Evolutionary conservation across 129 eudicot genomes (phyloP).

Genomic region (Flaveria robusta): DNA sequence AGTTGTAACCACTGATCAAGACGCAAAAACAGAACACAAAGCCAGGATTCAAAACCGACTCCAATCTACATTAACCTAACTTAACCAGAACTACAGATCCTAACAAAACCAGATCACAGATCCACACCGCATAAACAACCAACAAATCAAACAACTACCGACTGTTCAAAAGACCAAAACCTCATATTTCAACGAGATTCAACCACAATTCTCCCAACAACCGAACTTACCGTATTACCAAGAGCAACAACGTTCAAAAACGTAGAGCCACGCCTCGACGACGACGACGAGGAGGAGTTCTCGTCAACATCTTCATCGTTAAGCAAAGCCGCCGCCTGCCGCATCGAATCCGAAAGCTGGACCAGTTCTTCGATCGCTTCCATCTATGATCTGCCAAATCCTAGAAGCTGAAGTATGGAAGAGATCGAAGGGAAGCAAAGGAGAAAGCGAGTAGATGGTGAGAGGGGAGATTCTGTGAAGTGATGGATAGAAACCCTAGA

Average conservation of each 20-base stretch:
- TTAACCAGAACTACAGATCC: conserved; percentile 12
- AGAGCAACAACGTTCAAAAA: conserved; percentile 94
- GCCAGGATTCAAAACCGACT: conserved; percentile 5
- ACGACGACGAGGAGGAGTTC: conserved; percentile 31
- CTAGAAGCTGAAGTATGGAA: conserved; percentile 7
- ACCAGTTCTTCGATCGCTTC: conserved; percentile 94
- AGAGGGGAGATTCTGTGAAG: not conserved
- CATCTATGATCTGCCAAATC: conserved; percentile 43
- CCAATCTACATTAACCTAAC: conserved; percentile 17
- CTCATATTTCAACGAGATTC: conserved; percentile 6
- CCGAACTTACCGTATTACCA: conserved; percentile 79
- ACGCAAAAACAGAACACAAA: conserved; percentile 9
- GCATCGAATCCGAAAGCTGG: conserved; percentile 89
- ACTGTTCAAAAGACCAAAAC: not conserved
- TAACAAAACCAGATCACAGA: conserved; percentile 35
- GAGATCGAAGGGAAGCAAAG: conserved; percentile 31
- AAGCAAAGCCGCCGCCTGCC: conserved; percentile 87
- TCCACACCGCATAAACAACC: conserved; percentile 23
- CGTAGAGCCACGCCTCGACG: conserved; percentile 65
- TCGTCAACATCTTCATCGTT: conserved; percentile 95
- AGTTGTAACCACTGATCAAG: conserved; percentile 9
- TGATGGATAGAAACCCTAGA: conserved; percentile 31
- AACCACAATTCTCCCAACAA: conserved; percentile 22
- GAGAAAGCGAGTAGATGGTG: conserved; percentile 22
- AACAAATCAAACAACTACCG: conserved; percentile 12